These are phyloP conservation scores for Trichopus zeylanicus DNA, from an alignment of 116 monocot genomes.

Conservation along the genomic window DNA sequence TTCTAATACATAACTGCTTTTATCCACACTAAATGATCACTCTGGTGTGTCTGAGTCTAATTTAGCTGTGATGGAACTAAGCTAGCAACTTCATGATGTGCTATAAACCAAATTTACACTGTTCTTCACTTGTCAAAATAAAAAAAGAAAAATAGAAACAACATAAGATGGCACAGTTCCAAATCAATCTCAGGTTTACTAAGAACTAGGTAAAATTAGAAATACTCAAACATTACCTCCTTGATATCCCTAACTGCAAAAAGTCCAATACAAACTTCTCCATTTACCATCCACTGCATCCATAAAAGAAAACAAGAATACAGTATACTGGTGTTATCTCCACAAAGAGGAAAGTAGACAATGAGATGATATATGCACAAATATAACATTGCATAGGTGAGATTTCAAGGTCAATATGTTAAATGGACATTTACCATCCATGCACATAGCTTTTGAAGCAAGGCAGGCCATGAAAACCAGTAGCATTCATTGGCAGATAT, in stretches of 20 bases:
- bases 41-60: not conserved
- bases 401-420: too few relatives aligned
- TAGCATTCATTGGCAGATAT: too few relatives aligned
- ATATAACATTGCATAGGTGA: too few relatives aligned
- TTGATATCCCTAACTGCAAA: slow-evolving; percentile 89
- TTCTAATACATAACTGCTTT: too few relatives aligned
- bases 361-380: too few relatives aligned
- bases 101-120: not conserved
- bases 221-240: slow-evolving; percentile 42
- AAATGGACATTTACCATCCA: too few relatives aligned
- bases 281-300: slow-evolving; percentile 98
- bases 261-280: slow-evolving; percentile 97
- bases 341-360: too few relatives aligned
- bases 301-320: slow-evolving; percentile 1
- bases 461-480: too few relatives aligned
- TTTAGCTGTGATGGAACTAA: not conserved
- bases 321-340: not conserved
- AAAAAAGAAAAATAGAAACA: not conserved
- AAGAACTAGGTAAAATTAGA: not conserved
- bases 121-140: not conserved
- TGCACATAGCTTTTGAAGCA: too few relatives aligned
- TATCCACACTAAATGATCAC: too few relatives aligned
- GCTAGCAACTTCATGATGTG: not conserved
- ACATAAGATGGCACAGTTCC: not conserved
- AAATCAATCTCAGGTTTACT: not conserved